Base-by-base conservation (phyloP, 495 filamentous ascomycete species). In the Tirmania nivea region DNA sequence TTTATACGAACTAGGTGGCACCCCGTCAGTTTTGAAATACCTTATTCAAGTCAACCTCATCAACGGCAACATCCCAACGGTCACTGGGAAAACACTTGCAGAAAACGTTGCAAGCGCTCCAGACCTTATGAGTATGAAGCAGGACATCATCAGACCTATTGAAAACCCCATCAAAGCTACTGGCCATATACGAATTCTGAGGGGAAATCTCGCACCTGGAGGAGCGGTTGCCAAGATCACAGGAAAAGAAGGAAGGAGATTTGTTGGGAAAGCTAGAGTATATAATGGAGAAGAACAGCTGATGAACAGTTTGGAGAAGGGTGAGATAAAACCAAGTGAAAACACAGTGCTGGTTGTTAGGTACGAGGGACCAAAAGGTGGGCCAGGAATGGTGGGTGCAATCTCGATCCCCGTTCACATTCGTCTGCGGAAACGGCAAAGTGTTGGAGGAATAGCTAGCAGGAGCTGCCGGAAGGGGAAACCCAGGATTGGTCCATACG, bases 191-290 rank as follows among this genome's bases (percentile, higher is more conserved):
- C 86, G 90, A 62, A 83, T 97, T 50, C 75, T 97, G 10, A 75
- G 75, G 50, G 90, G 90, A 37, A 95, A 95, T 67, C 76, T 97
- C 37, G 83, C 89, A 2, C 90, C 90, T 0, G 83, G 81, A 35
- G 90, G 90, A 35, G 82, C 90, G 9, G 90, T 97, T 3, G 89
- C 90, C 56, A 97, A 97, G 70, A 97, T 97, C 66, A 97, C 90
- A 0, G 90, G 90, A 17, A 95, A 94, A 65, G 90, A 97, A 67
- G 90, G 90, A 6, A 71, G 80, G 12, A 66, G 67, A 8, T 97
- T 97, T 68, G 80, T 75, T 0, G 90, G 90, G 50, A 78, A 78
- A 54, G 90, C 84, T 14, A 72, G 77, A 17, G 85, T 94, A n/a
- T 97, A 94, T 67, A 70, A 97, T 66, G 93, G 94, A 65, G 90